These are phyloP conservation scores for Malassezia equina DNA, from an alignment of 1,284 basidiomycete genomes.

Conservation along the genomic window DNA sequence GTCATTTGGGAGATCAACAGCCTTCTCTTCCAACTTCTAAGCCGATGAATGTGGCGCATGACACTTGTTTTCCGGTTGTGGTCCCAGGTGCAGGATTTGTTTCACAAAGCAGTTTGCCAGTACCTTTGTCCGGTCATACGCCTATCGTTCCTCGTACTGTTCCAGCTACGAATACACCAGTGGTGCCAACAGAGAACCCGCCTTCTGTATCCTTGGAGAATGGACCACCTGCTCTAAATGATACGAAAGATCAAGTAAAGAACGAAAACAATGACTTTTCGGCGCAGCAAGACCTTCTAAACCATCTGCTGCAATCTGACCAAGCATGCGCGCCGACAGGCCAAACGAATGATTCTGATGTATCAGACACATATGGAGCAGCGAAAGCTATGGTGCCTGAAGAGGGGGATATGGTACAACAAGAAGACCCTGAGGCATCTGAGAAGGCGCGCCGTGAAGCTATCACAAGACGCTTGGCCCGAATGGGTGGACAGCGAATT, in stretches of 20 bases:
- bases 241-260: neutral
- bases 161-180: neutral
- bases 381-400: neutral
- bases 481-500: conserved; percentile 11
- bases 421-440: neutral
- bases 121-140: neutral
- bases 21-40: neutral
- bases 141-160: neutral
- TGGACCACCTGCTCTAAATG: neutral
- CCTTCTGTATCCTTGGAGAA: neutral
- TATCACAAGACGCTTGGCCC: conserved; percentile 3
- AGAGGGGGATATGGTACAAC: neutral
- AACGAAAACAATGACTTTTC: neutral
- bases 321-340: neutral
- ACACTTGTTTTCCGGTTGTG: neutral
- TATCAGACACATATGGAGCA: neutral
- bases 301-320: conserved; percentile 1
- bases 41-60: neutral
- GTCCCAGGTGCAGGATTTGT: neutral
- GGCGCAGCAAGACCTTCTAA: conserved; percentile 5
- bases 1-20: neutral
- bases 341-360: neutral
- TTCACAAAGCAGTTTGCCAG: neutral
- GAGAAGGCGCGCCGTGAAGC: conserved; percentile 4
- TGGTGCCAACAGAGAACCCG: neutral